Evolutionary conservation across 257 asterid genomes (phyloP), one percentile per base, ranked within the genome.

Genomic region (Catharanthus roseus): DNA sequence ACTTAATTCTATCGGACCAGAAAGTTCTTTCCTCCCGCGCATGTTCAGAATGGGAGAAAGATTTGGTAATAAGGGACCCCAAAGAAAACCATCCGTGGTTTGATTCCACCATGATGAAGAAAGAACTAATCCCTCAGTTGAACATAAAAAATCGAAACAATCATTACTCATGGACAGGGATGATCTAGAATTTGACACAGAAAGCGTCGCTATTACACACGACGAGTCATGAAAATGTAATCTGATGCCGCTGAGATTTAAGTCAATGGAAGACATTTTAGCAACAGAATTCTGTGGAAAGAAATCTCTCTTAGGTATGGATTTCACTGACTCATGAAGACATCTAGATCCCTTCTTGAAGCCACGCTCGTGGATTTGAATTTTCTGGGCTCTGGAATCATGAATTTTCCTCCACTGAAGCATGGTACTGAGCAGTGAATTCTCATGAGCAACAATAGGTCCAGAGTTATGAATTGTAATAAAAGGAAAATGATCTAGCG

Each of bases 201-300:
- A 79, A 74, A 93, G 65, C 60, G 86, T 86, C 65, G 89, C 96
- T 66, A 93, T 36, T 77, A 82, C 83, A 82, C 91, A 80, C 10
- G 96, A 82, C 55, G 96, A 80, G 77, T 93, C 97, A 77, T 91
- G 99, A 80, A 93, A 86, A 83, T 93, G 95, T 74, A 91, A 74
- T 72, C 79, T 82, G 69, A 77, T 38, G 70, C 75, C 74, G 80
- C 80, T 70, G 67, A 89, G 81, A 73, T 74, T 87, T 85, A 86
- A 71, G 77, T 80, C 87, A 73, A 82, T 73, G 70, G 75, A 72
- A 77, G 73, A 74, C 36, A 74, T 41, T 71, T 77, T 71, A 76
- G 68, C 67, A 72, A 24, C 61, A 73, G 28, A 70, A 66, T 71
- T 69, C 74, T 71, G 66, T 39, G 21, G 58, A 61, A 73, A 76